Percentiles rank a stretch among this genome's conserved stretches.
Evolutionary conservation across 306 rosid species (phyloP).

Genomic region (Astragalus glycyphyllos): DNA sequence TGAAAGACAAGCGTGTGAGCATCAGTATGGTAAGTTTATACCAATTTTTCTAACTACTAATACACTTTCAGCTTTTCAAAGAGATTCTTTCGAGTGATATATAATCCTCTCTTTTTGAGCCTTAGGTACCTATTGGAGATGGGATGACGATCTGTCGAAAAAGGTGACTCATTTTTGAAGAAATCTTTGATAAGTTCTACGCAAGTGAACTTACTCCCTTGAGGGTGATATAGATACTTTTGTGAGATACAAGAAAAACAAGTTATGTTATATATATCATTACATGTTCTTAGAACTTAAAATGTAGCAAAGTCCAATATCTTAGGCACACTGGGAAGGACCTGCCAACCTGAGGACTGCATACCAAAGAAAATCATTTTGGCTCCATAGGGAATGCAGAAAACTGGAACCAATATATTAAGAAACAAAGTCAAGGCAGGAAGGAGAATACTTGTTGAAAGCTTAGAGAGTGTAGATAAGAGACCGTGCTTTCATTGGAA

Average conservation of each 20-base stretch:
- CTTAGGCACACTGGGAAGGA: conserved; percentile 7
- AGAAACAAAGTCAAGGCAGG: neutral
- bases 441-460: conserved; percentile 15
- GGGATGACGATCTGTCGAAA: conserved; percentile 92
- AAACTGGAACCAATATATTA: conserved; percentile 5
- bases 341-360: conserved; percentile 6
- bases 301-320: conserved; percentile 15
- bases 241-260: neutral
- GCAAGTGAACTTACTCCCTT: conserved; percentile 10
- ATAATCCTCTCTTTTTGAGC: conserved; percentile 37
- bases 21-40: conserved; percentile 74
- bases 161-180: conserved; percentile 46
- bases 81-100: conserved; percentile 17
- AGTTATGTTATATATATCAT: neutral
- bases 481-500: neutral
- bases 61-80: conserved; percentile 22
- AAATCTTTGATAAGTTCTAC: conserved; percentile 2
- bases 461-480: neutral
- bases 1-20: conserved; percentile 81
- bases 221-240: neutral
- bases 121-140: conserved; percentile 94
- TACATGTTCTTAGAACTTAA: conserved; percentile 7
- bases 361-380: conserved; percentile 25
- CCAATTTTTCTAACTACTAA: conserved; percentile 6
- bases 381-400: neutral